These are phyloP conservation scores for Stephania cephalantha DNA, from an alignment of 164 flowering plant species.

Conservation along the genomic window DNA sequence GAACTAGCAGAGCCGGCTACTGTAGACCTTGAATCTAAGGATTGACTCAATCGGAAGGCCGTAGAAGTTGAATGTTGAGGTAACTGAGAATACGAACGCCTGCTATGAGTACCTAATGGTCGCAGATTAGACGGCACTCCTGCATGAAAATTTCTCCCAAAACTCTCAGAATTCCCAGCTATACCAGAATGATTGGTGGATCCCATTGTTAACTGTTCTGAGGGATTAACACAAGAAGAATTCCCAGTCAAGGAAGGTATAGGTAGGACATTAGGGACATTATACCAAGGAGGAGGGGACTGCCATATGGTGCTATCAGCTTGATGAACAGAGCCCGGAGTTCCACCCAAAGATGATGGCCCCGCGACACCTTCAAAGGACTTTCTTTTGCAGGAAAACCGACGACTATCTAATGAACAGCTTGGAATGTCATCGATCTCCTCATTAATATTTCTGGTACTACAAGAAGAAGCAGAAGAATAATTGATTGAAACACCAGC, in stretches of 20 bases:
- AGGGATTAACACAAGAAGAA: slow-evolving; percentile 14
- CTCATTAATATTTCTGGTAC: slow-evolving; percentile 33
- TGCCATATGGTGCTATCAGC: slow-evolving; percentile 45
- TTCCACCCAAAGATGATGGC: slow-evolving; percentile 52
- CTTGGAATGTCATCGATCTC: slow-evolving; percentile 45
- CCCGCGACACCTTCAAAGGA: slow-evolving; percentile 54
- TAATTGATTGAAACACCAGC: slow-evolving; percentile 34
- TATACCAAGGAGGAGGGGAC: slow-evolving; percentile 23
- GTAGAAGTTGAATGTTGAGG: slow-evolving; percentile 25
- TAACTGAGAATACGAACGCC: slow-evolving; percentile 23
- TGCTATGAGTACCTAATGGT: slow-evolving; percentile 18
- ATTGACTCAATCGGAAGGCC: slow-evolving; percentile 20
- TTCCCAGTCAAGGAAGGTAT: slow-evolving; percentile 24
- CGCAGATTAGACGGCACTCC: slow-evolving; percentile 31
- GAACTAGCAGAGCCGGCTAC: slow-evolving; percentile 18
- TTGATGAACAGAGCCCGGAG: slow-evolving; percentile 31
- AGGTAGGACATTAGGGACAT: slow-evolving; percentile 25
- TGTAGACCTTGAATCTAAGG: slow-evolving; percentile 33
- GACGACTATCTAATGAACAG: slow-evolving; percentile 47
- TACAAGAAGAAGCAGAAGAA: slow-evolving; percentile 30
- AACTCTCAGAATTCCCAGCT: slow-evolving; percentile 25
- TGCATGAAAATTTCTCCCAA: slow-evolving; percentile 35
- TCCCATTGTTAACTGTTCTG: slow-evolving; percentile 21
- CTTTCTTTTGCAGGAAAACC: slow-evolving; percentile 66
- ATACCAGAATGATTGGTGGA: slow-evolving; percentile 27